phyloP scores from a whole-genome alignment of 2,329 filamentous ascomycete genomes.

The Verticillium nonalfalfae region DNA sequence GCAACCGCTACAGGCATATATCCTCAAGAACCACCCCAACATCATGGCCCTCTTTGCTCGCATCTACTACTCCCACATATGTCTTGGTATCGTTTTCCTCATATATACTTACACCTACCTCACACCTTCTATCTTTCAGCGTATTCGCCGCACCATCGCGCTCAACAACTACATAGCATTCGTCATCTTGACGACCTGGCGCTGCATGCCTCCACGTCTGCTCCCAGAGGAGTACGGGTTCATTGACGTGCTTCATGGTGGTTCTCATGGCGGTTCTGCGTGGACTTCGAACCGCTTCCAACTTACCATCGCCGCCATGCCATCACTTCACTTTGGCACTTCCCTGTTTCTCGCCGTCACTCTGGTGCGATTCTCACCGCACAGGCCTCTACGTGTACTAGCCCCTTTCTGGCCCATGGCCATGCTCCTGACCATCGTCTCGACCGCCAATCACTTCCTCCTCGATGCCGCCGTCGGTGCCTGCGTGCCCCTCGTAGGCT shows the following conservation, averaged over 20 bases:
- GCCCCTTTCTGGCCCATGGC: constrained; percentile 34
- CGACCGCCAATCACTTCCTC: constrained; percentile 33
- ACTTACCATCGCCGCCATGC: constrained; percentile 42
- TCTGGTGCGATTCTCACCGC: constrained; percentile 30
- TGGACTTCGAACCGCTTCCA: constrained; percentile 40
- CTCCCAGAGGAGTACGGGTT: constrained; percentile 38
- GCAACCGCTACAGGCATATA: constrained; percentile 27
- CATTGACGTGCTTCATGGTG: constrained; percentile 34
- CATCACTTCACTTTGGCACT: constrained; percentile 39
- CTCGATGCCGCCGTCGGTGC: constrained; percentile 27
- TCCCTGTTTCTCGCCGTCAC: constrained; percentile 27
- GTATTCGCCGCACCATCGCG: constrained; percentile 39
- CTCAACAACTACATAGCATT: constrained; percentile 41
- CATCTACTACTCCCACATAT: constrained; percentile 40
- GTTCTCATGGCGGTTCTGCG: constrained; percentile 16
- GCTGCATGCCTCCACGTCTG: constrained; percentile 41
- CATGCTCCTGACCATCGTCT: constrained; percentile 33
- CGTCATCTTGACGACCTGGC: constrained; percentile 36
- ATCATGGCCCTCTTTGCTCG: constrained; percentile 31
- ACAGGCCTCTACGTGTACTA: constrained; percentile 24
- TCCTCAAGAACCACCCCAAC: constrained; percentile 26
- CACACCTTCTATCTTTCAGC: constrained; percentile 28
- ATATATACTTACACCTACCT: constrained; percentile 40
- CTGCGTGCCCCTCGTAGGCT: constrained; percentile 24
- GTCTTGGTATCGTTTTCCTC: constrained; percentile 36